Base-by-base conservation (phyloP, 1,284 basidiomycete genomes). In the Binderoboletus segoi region DNA sequence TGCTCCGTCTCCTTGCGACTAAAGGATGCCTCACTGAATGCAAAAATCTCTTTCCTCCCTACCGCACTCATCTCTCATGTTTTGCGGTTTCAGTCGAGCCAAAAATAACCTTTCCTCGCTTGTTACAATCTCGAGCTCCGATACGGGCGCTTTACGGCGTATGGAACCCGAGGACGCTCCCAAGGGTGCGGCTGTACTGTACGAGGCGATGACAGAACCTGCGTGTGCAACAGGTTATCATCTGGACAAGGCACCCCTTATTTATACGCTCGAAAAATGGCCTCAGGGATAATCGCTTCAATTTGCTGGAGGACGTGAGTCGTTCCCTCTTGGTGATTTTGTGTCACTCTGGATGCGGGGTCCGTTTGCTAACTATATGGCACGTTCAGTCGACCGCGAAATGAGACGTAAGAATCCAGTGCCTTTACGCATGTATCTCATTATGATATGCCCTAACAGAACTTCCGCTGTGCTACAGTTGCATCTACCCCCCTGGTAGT, bases 11-110 rank as follows among this genome's bases (percentile, higher is more conserved):
- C 7, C 67, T 75, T 18, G 66, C 69, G 3, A 63, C 65, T 10
- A 67, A 73, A 49, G 70, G 73, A 23, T 68, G 71, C 47, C 76
- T 75, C 51, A 60, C 50, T 2, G 74, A 76, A 61, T 62, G 72
- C 57, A 38, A 30, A 41, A 4, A 8, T 18, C 18, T 4, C 35
- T 35, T 18, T 26, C 32, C 8, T n/a, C 7, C 13, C 10, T 18
- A 10, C 20, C 16, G 16, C 40, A n/a, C 15, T 13, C 21, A 1
- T 8, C 18, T 42, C 21, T 15, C 11, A 15, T 24, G 28, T 20
- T 4, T 20, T n/a, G n/a, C n/a, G 1, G 35, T 15, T 35, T 38
- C 21, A 72, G 69, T 69, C 16, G 46, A 60, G 6, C 58, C 55
- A 11, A 64, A 71, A 72, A 71, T 37, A 72, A 70, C 41, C 68